Base-by-base conservation (phyloP, 208 protist species). In the Leishmania amazonensis region DNA sequence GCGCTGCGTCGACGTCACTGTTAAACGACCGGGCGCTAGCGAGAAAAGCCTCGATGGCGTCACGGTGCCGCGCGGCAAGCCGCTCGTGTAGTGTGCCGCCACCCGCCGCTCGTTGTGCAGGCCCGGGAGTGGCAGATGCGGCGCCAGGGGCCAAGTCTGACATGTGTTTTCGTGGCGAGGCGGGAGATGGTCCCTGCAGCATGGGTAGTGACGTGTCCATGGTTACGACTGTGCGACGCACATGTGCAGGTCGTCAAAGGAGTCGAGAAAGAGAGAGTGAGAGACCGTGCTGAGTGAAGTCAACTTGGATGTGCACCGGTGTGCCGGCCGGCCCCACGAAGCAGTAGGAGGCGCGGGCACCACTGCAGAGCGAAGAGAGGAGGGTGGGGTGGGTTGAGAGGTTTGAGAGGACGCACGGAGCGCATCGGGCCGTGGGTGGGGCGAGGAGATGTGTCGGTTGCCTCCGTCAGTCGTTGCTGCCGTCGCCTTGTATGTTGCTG, bases 21-120 rank as follows among this genome's bases (percentile, higher is more conserved):
- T 95, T 94, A 75, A 89, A 88, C n/a, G 78, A 65, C 5, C 76
- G 80, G 3, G 92, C 83, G 64, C 45, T 75, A 1, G 81, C 76
- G 68, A 90, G 89, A 71, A 95, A 97, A 24, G 65, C 60, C 8
- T 64, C 62, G 35, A 96, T 86, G 19, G 86, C 78, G 13, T 87
- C 83, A 9, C 91, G 82, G 68, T 94, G 85, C 11, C 89, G 85
- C 1, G 79, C 82, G 6, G 72, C 83, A 35, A 96, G 88, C 11
- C 87, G 84, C 35, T 91, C 83, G 58, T 83, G 83, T 31, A 84
- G 68, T 9, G 81, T 74, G 28, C 72, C 45, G 35, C 68, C 78
- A 42, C 76, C 62, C 24, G 19, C 40, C 24, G 45, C 60, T 13
- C 49, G 76, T 45, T 31, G 62, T 2, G 64, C 40, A n/a, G 42